A percentile compares a stretch with the other conserved stretches of the same genome.
Evolutionary conservation across 2,329 filamentous ascomycete species (phyloP).

Genomic region (Microdochium bolleyi): DNA sequence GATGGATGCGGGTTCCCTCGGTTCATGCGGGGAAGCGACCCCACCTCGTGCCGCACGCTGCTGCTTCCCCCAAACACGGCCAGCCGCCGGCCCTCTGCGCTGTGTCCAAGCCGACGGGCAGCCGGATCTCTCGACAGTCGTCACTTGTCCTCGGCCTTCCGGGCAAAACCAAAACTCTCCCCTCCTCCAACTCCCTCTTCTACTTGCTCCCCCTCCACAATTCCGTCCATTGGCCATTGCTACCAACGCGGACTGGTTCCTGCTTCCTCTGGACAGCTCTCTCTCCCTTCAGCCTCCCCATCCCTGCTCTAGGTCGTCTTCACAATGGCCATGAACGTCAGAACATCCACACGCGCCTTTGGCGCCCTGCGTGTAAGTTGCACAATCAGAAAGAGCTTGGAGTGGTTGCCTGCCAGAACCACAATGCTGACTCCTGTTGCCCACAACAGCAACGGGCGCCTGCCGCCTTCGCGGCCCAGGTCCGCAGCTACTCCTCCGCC

Average conservation of each 20-base stretch:
- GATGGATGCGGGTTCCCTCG: conserved; percentile 17
- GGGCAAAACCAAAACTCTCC: too few relatives aligned
- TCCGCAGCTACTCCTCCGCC: conserved; percentile 60
- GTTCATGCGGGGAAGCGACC: conserved; percentile 18
- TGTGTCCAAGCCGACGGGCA: neutral
- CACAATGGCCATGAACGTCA: conserved; percentile 57
- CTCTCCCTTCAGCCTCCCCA: neutral
- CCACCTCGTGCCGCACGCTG: neutral
- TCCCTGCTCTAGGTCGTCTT: neutral
- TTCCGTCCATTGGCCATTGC: neutral
- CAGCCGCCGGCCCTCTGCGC: neutral
- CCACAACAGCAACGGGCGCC: conserved; percentile 19
- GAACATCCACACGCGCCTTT: conserved; percentile 54
- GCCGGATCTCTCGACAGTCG: too few relatives aligned
- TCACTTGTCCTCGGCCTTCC: too few relatives aligned
- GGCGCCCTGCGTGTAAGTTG: conserved; percentile 53
- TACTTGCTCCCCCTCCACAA: neutral
- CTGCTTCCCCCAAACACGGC: neutral
- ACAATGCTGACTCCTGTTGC: neutral
- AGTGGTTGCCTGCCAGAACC: too few relatives aligned
- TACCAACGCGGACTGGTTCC: neutral
- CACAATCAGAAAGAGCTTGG: too few relatives aligned
- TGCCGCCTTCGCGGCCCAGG: conserved; percentile 17
- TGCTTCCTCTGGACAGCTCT: neutral
- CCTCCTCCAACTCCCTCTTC: neutral